A percentile compares a stretch with the other conserved stretches of the same genome.
phyloP scores from a whole-genome alignment of 208 protist species.

The Leishmania guyanensis region DNA sequence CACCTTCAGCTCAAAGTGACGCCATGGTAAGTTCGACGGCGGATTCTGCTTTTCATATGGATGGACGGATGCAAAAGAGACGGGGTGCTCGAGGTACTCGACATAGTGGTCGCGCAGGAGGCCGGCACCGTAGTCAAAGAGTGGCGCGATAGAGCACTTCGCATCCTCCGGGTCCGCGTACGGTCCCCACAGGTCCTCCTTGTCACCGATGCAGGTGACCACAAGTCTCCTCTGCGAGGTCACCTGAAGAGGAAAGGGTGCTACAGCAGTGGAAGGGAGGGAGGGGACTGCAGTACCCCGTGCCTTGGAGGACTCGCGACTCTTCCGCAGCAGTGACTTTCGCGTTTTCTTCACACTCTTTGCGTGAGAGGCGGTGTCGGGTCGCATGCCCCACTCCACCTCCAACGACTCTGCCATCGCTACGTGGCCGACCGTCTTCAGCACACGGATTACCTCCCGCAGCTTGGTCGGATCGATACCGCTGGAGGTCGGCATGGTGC shows the following conservation, averaged over 20 bases:
- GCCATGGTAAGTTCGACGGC: slow-evolving; percentile 42
- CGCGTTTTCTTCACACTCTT: slow-evolving; percentile 24
- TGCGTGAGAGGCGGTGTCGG: slow-evolving; percentile 2
- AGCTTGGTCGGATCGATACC: slow-evolving; percentile 27
- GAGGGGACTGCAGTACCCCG: slow-evolving; percentile 14
- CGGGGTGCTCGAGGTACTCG: slow-evolving; percentile 23
- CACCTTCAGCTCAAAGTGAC: slow-evolving; percentile 52
- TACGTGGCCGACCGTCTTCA: slow-evolving; percentile 24
- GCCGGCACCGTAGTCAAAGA: slow-evolving; percentile 55
- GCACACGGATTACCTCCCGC: slow-evolving; percentile 31
- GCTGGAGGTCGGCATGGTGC: slow-evolving; percentile 24
- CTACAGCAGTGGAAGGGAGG: not conserved
- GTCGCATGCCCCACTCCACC: slow-evolving; percentile 28
- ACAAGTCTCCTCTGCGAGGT: slow-evolving; percentile 25
- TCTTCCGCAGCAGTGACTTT: slow-evolving; percentile 27
- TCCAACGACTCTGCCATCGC: slow-evolving; percentile 30
- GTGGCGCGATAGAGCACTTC: slow-evolving; percentile 33
- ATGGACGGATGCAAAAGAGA: slow-evolving; percentile 37
- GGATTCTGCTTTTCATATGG: slow-evolving; percentile 61
- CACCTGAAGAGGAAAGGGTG: slow-evolving; percentile 11
- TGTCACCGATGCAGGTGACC: slow-evolving; percentile 41
- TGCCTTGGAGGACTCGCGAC: slow-evolving; percentile 30
- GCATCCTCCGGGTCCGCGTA: slow-evolving; percentile 8
- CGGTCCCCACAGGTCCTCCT: slow-evolving; percentile 47
- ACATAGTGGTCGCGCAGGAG: slow-evolving; percentile 43